A percentile compares a stretch with the other conserved stretches of the same genome.
Conservation (phyloP, 2,329 filamentous ascomycete genomes). For the Talaromyces sp. region DNA sequence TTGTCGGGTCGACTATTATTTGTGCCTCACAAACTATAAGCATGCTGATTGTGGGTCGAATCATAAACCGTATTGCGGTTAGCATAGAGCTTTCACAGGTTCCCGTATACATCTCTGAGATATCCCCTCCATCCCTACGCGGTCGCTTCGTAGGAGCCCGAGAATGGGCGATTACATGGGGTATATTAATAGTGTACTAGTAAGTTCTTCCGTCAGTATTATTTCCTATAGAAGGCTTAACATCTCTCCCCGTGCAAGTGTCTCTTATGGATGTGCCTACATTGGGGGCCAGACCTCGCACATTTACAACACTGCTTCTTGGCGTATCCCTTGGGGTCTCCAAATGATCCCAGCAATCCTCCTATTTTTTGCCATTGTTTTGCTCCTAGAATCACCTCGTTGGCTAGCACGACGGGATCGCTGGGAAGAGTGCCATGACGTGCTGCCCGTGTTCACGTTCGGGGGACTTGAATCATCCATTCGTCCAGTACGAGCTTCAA, state of each 20-base stretch:
- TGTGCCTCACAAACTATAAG: constrained; percentile 58
- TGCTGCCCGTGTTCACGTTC: constrained; percentile 55
- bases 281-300: constrained; percentile 41
- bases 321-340: constrained; percentile 59
- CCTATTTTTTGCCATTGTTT: constrained; percentile 50
- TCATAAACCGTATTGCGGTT: constrained; percentile 66
- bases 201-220: no score
- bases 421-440: constrained; percentile 47
- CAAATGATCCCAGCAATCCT: constrained; percentile 57
- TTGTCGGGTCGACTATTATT: constrained; percentile 54
- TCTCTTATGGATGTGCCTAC: constrained; percentile 57
- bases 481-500: constrained; percentile 61
- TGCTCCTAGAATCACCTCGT: constrained; percentile 52
- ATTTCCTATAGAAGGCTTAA: no score
- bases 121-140: constrained; percentile 53
- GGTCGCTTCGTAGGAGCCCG: constrained; percentile 64
- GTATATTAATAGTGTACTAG: constrained; percentile 21
- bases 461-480: constrained; percentile 58
- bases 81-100: constrained; percentile 69
- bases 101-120: constrained; percentile 63
- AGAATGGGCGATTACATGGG: constrained; percentile 71
- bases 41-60: constrained; percentile 66
- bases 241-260: constrained; percentile 16
- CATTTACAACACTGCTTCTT: constrained; percentile 44
- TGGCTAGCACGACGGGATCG: constrained; percentile 60